phyloP scores from a whole-genome alignment of 2,329 filamentous ascomycete species.

The Fusarium staphyleae region DNA sequence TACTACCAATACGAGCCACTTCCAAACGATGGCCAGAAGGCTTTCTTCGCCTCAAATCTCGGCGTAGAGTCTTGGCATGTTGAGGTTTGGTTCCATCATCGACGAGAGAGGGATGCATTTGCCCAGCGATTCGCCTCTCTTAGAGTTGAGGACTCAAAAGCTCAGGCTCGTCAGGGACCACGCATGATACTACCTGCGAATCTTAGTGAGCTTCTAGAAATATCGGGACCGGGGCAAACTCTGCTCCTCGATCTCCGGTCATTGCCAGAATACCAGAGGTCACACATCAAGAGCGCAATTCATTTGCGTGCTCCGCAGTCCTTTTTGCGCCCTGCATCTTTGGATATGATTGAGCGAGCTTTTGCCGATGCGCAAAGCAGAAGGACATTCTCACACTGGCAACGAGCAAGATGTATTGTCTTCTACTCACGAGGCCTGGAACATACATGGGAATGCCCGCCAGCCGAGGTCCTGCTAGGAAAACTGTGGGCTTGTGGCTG shows the following conservation, averaged over 20 bases:
- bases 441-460: slow-evolving; percentile 58
- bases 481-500: slow-evolving; percentile 58
- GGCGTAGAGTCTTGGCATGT: slow-evolving; percentile 60
- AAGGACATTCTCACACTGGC: slow-evolving; percentile 56
- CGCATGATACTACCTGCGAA: slow-evolving; percentile 61
- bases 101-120: slow-evolving; percentile 57
- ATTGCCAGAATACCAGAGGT: slow-evolving; percentile 54
- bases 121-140: slow-evolving; percentile 55
- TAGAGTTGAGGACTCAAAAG: slow-evolving; percentile 48
- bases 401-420: slow-evolving; percentile 56
- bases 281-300: slow-evolving; percentile 60
- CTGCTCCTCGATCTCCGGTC: slow-evolving; percentile 60
- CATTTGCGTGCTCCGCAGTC: slow-evolving; percentile 59
- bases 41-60: slow-evolving; percentile 62
- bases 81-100: slow-evolving; percentile 63
- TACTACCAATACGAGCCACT: slow-evolving; percentile 58
- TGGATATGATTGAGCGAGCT: slow-evolving; percentile 60
- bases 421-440: slow-evolving; percentile 62
- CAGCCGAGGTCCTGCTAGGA: slow-evolving; percentile 53
- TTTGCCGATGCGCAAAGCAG: slow-evolving; percentile 58
- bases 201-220: slow-evolving; percentile 58
- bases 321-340: slow-evolving; percentile 55
- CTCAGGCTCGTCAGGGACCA: slow-evolving; percentile 44
- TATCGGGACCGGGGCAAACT: slow-evolving; percentile 54
- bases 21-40: slow-evolving; percentile 58